Evolutionary conservation across 805 yeast species (phyloP).

Genomic region (Lipomyces japonicus): DNA sequence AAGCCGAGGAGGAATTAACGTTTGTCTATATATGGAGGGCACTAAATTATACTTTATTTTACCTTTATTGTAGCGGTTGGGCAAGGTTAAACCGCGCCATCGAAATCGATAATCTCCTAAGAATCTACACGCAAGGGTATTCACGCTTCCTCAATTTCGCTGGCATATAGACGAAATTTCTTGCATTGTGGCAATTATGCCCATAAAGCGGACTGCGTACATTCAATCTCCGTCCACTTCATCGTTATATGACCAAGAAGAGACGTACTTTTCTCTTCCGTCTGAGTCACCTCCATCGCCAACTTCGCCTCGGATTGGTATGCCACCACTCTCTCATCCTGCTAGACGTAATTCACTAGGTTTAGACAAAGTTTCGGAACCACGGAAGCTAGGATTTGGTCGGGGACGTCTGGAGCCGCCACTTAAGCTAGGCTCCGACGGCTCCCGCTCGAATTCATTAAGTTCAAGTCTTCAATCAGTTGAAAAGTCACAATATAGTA

Average conservation of each 20-base stretch:
- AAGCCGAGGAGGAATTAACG: too few relatives aligned
- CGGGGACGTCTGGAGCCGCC: not conserved
- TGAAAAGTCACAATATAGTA: not conserved
- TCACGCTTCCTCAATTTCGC: too few relatives aligned
- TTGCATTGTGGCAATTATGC: conserved; percentile 6
- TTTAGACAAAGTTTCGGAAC: not conserved
- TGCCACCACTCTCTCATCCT: not conserved
- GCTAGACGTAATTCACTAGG: not conserved
- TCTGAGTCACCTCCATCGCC: conserved; percentile 24
- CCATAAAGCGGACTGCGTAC: conserved; percentile 1
- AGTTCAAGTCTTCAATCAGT: too few relatives aligned
- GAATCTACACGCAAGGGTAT: too few relatives aligned
- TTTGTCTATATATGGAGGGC: too few relatives aligned
- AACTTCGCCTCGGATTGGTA: not conserved
- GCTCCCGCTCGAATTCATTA: not conserved
- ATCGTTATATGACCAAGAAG: not conserved
- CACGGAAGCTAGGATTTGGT: not conserved
- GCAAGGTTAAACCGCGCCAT: too few relatives aligned
- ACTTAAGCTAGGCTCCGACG: not conserved
- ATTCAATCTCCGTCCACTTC: not conserved
- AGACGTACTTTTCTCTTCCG: conserved; percentile 20
- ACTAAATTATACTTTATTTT: too few relatives aligned
- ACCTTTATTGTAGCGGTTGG: too few relatives aligned
- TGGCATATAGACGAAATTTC: too few relatives aligned
- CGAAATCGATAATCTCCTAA: too few relatives aligned